Base-by-base conservation (phyloP, 1,284 basidiomycete genomes). In the Retiboletus fuscus region DNA sequence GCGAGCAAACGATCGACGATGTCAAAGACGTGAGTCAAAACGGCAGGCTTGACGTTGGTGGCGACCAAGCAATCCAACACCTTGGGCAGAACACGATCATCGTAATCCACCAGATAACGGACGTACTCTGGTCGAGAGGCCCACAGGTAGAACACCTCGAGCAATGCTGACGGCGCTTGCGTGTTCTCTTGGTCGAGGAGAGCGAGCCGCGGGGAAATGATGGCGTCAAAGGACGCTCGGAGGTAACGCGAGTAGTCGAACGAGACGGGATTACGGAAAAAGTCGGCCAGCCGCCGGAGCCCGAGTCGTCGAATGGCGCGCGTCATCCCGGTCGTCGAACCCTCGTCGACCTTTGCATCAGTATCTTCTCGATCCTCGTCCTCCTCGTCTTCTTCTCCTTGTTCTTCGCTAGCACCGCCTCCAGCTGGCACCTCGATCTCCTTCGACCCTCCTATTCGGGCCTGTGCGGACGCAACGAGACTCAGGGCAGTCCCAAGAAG, bases 141-240 rank as follows among this genome's bases (percentile, higher is more conserved):
- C 93, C 97, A 98, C 5, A 90, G 86, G 71, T 92, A 89, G 81
- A 99, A 94, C 2, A 99, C 86, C 47, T 98, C 95, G 55, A 99
- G 86, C 41, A 98, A 86, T 0, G 96, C 93, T 0, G 96, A 97
- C 0, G 97, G 96, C 0, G 95, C 90, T 82, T 99, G 97, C 0
- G 94, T 95, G 78, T 97, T 98, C 83, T 99, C 97, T 62, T 86
- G 85, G 69, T 94, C 91, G 30, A 99, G 87, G 8, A 85, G 83
- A 0, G 89, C 84, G 39, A 99, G 85, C 26, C 97, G 93, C 1
- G 97, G 96, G 0, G 93, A 92, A 77, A 99, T 93, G 82, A 96
- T 89, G 0, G 88, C 84, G 3, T 85, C 75, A 83, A 96, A 98
- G 18, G 93, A 88, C 16, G 87, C 83, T 1, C 85, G 82, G 74